Base-by-base conservation (phyloP, 345 rosid genomes). In the Camelina laxa region DNA sequence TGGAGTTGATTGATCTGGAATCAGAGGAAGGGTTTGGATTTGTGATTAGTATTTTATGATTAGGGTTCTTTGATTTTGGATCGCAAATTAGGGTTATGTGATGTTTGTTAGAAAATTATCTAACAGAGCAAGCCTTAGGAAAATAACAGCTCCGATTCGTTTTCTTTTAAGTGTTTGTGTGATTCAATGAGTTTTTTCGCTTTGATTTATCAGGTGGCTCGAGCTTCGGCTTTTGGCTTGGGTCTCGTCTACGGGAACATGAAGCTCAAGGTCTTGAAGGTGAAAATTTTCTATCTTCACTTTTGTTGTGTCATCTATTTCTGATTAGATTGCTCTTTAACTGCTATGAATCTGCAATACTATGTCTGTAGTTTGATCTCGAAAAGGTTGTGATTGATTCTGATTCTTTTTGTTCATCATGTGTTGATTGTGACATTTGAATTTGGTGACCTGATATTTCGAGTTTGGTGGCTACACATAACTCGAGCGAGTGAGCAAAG, bases 251-350 rank as follows among this genome's bases (percentile, higher is more conserved):
- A 90, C 49, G 98, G 98, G 11, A 90, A 74, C 85, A 63, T 90
- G 68, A 90, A 92, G 86, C 91, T 92, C 81, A 92, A 88, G 86
- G 87, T 81, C 76, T 85, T 92, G 64, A 81, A 86, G 96, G 96
- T 92, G n/a, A 14, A 60, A n/a, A n/a, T 27, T 24, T 27, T 27
- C 30, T 27, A 27, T 27, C 30, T 27, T 27, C 4, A 27, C 30
- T 27, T 27, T n/a, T 27, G 5, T 27, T 27, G 5, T 27, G 30
- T 44, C 54, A 14, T 74, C 17, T 19, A 2, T 60, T 53, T 49
- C 49, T 30, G 68, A 50, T 11, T 68, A 5, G 3, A 22, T 68
- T 3, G 3, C 17, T 31, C 7, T 51, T 13, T 20, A 10, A 41
- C 33, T 60, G 69, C 48, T 76, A 30, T 31, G 31, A 67, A 21